A percentile compares a stretch with the other conserved stretches of the same genome.
phyloP scores from a whole-genome alignment of 192 early-diverging fungal genomes.

The Coemansia sp. region DNA sequence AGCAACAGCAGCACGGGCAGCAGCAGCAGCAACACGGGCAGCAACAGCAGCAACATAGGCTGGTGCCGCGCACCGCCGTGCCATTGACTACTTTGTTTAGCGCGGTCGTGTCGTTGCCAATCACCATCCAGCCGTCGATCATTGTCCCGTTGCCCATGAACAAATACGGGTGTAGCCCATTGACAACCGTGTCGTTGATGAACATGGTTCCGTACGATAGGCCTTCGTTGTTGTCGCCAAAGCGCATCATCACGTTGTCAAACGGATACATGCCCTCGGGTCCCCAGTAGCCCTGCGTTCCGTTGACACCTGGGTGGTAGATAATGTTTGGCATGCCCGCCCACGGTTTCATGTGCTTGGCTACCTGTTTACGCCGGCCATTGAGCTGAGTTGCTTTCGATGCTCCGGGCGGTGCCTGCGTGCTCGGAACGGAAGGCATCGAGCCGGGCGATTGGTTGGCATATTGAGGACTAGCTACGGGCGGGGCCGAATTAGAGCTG shows the following conservation, averaged over 20 bases:
- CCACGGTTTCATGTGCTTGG: constrained; percentile 26
- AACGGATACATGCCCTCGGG: constrained; percentile 45
- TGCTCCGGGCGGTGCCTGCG: background rate
- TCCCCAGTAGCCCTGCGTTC: constrained; percentile 40
- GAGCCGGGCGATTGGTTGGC: background rate
- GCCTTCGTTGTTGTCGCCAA: constrained; percentile 40
- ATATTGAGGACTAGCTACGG: background rate
- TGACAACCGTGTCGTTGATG: constrained; percentile 40
- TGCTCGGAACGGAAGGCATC: background rate
- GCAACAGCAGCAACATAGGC: constrained; percentile 26
- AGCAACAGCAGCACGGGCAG: constrained; percentile 32
- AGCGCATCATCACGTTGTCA: constrained; percentile 40
- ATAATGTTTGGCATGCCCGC: constrained; percentile 30
- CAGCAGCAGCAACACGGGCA: constrained; percentile 32
- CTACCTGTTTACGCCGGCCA: background rate
- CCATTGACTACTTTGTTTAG: constrained; percentile 37
- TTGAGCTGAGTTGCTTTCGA: background rate
- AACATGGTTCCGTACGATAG: constrained; percentile 47
- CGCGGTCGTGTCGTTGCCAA: constrained; percentile 38
- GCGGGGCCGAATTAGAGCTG: background rate
- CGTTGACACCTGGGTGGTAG: constrained; percentile 27
- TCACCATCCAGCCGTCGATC: constrained; percentile 46
- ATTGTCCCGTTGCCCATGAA: constrained; percentile 47
- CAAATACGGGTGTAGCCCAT: constrained; percentile 39
- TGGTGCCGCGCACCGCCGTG: constrained; percentile 31